Percentiles rank a stretch among this genome's conserved stretches.
These are phyloP conservation scores for Scolecobasidium constrictum DNA, from an alignment of 2,329 filamentous ascomycete species.

Conservation along the genomic window DNA sequence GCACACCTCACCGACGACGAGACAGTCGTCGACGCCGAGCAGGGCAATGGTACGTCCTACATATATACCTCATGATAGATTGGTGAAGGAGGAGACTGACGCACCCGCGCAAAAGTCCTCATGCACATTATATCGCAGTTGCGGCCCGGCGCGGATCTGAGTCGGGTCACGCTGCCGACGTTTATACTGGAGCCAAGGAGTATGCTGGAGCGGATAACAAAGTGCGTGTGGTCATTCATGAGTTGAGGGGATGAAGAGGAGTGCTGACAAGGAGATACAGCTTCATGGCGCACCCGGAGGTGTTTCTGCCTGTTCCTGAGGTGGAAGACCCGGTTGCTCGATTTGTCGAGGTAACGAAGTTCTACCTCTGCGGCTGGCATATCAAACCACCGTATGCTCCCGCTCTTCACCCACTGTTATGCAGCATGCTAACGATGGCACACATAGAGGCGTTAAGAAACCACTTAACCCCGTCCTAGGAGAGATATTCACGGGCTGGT, in stretches of 20 bases:
- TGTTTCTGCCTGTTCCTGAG: conserved; percentile 73
- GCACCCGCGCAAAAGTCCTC: conserved; percentile 53
- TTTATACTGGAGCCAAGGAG: conserved; percentile 97
- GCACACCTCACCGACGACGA: conserved; percentile 52
- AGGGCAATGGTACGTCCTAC: conserved; percentile 70
- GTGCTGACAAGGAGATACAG: conserved; percentile 34
- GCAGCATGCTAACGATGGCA: not conserved
- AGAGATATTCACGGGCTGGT: conserved; percentile 90
- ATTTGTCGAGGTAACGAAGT: conserved; percentile 93
- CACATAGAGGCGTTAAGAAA: conserved; percentile 82
- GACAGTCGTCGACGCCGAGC: conserved; percentile 75
- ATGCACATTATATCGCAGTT: conserved; percentile 96
- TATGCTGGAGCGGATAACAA: conserved; percentile 97
- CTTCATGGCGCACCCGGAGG: conserved; percentile 99
- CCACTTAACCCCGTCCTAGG: conserved; percentile 93
- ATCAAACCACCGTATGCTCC: conserved; percentile 81
- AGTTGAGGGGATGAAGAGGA: conserved; percentile 12
- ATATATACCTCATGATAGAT: conserved; percentile 6
- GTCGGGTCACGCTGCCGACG: conserved; percentile 85
- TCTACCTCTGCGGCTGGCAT: conserved; percentile 97
- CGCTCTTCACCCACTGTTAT: not conserved
- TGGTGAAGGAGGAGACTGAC: conserved; percentile 4
- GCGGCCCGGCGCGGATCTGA: conserved; percentile 87
- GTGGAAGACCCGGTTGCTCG: conserved; percentile 83
- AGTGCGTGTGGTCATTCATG: too few relatives aligned